Evolutionary conservation across 2,329 filamentous ascomycete species (phyloP).

Genomic region (Colletotrichum cereale): DNA sequence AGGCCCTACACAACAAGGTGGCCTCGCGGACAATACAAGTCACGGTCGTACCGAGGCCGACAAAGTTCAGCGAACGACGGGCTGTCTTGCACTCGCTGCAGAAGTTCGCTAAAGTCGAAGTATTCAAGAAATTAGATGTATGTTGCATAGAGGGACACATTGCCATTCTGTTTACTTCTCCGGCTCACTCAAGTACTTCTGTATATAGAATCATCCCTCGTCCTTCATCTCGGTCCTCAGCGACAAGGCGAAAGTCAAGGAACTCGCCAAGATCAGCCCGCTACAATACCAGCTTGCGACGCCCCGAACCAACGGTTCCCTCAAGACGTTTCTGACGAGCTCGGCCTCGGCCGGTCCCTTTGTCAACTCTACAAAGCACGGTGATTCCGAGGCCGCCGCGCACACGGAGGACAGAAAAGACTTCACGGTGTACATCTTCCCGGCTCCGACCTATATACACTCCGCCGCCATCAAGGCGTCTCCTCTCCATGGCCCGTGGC

Average conservation of each 20-base stretch:
- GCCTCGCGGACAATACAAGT: slow-evolving; percentile 59
- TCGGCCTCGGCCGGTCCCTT: slow-evolving; percentile 36
- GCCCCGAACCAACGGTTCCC: slow-evolving; percentile 42
- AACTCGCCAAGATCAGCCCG: slow-evolving; percentile 60
- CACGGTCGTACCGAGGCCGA: slow-evolving; percentile 63
- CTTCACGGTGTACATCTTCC: slow-evolving; percentile 59
- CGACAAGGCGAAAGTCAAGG: slow-evolving; percentile 52
- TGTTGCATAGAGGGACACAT: neutral
- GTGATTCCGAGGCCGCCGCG: neutral
- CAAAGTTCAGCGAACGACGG: slow-evolving; percentile 66
- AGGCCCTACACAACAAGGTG: slow-evolving; percentile 28
- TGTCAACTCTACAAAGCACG: neutral
- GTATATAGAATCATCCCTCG: slow-evolving; percentile 57
- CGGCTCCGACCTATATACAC: slow-evolving; percentile 56
- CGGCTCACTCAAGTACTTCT: neutral
- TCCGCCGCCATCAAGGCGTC: slow-evolving; percentile 50
- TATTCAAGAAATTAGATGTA: slow-evolving; percentile 64
- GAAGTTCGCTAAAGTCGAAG: slow-evolving; percentile 62
- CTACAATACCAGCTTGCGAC: slow-evolving; percentile 58
- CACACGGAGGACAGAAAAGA: slow-evolving; percentile 46
- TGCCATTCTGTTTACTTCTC: too few species aligned
- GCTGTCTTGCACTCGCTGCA: slow-evolving; percentile 66
- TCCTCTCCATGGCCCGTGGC: slow-evolving; percentile 58
- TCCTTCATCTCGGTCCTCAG: slow-evolving; percentile 65
- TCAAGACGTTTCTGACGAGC: slow-evolving; percentile 49